Conservation (phyloP, 108 stramenopile genomes). For the Skeletonema costatum region DNA sequence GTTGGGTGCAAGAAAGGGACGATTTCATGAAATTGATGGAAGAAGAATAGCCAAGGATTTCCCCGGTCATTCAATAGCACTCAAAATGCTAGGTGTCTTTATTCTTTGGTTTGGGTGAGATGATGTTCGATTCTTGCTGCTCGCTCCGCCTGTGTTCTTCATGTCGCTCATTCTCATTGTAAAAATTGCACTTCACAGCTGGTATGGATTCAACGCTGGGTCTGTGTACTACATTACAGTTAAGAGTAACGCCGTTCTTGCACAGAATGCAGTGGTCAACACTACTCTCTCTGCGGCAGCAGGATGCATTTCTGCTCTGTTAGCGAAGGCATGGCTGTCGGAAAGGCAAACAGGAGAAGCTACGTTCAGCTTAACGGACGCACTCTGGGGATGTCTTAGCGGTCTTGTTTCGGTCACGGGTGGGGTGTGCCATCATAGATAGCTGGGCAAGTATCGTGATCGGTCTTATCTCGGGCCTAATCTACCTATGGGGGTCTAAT, state of each 20-base stretch:
- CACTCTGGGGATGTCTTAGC: constrained; percentile 68
- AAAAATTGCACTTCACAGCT: constrained; percentile 40
- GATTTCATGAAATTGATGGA: constrained; percentile 80
- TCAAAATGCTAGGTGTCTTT: constrained; percentile 84
- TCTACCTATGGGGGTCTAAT: constrained; percentile 66
- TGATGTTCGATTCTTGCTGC: background rate
- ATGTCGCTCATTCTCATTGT: constrained; percentile 21
- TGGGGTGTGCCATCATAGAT: constrained; percentile 74
- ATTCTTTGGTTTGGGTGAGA: constrained; percentile 81
- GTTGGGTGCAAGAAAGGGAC: constrained; percentile 84
- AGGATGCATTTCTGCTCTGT: constrained; percentile 70
- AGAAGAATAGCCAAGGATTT: constrained; percentile 39
- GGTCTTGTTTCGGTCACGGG: constrained; percentile 85
- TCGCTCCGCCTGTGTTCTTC: constrained; percentile 5
- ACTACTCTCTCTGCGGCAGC: constrained; percentile 87
- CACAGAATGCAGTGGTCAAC: constrained; percentile 83
- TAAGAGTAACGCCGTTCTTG: constrained; percentile 47
- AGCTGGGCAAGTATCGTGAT: constrained; percentile 86
- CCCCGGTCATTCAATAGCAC: constrained; percentile 72
- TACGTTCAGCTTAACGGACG: constrained; percentile 60
- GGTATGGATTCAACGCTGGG: constrained; percentile 94
- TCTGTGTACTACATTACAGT: constrained; percentile 77
- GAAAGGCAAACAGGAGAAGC: constrained; percentile 60
- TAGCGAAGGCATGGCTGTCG: constrained; percentile 59
- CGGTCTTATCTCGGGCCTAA: constrained; percentile 75